These are phyloP conservation scores for Diaporthe longicolla DNA, from an alignment of 2,329 filamentous ascomycete genomes.

Conservation along the genomic window DNA sequence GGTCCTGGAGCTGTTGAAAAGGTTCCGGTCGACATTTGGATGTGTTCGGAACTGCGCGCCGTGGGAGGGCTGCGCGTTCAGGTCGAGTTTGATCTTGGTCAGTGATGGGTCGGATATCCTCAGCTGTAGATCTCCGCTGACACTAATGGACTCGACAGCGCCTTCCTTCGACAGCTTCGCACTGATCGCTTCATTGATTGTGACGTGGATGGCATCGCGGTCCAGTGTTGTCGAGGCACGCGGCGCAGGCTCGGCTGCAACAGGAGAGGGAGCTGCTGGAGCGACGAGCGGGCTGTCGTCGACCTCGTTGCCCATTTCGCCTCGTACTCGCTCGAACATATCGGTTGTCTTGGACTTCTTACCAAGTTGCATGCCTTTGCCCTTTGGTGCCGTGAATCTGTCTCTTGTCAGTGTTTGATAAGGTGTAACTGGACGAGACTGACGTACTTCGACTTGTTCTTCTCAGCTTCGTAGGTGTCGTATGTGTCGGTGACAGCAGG, in stretches of 20 bases:
- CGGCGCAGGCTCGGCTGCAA: slow-evolving; percentile 67
- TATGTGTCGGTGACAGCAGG: slow-evolving; percentile 85
- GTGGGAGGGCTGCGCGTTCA: slow-evolving; percentile 82
- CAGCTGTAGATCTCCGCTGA: slow-evolving; percentile 93
- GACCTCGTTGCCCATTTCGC: slow-evolving; percentile 88
- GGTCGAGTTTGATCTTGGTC: slow-evolving; percentile 90
- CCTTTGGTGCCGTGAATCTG: slow-evolving; percentile 78
- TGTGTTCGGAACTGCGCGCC: slow-evolving; percentile 95
- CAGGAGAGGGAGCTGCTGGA: slow-evolving; percentile 64
- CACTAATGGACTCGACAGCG: slow-evolving; percentile 84
- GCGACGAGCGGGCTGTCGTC: slow-evolving; percentile 81
- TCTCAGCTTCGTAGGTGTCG: slow-evolving; percentile 96
- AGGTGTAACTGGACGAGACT: background rate
- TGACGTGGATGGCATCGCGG: slow-evolving; percentile 88
- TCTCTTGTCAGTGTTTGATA: slow-evolving; percentile 46
- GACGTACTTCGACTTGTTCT: slow-evolving; percentile 91
- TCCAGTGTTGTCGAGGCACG: slow-evolving; percentile 78
- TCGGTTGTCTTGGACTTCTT: slow-evolving; percentile 99
- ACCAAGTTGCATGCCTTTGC: slow-evolving; percentile 98
- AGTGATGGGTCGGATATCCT: slow-evolving; percentile 90
- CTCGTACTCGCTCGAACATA: slow-evolving; percentile 96
- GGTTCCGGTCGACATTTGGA: slow-evolving; percentile 92
- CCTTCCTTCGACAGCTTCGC: slow-evolving; percentile 92
- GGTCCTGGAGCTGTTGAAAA: slow-evolving; percentile 85
- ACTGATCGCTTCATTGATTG: slow-evolving; percentile 89